These are phyloP conservation scores for Saturnispora silvae DNA, from an alignment of 805 yeast species.

Conservation along the genomic window DNA sequence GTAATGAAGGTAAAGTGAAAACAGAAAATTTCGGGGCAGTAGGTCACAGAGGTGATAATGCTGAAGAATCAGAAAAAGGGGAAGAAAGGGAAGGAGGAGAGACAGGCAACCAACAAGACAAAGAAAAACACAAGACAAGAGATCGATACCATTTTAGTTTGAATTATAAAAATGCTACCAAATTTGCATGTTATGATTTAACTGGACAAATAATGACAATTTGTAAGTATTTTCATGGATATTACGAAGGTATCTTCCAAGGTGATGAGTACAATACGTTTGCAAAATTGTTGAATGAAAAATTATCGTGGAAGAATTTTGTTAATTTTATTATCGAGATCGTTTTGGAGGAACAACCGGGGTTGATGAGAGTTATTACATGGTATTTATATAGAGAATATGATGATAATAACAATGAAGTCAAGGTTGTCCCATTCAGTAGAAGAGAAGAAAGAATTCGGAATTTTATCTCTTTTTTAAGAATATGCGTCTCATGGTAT, in stretches of 20 bases:
- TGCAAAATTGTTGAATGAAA: not conserved
- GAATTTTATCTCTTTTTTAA: conserved; percentile 1
- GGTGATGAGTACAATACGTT: conserved; percentile 1
- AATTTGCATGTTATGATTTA: not conserved
- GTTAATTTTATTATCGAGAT: conserved; percentile 3
- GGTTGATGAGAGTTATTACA: conserved; percentile 6
- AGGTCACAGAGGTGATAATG: no score
- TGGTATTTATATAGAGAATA: conserved; percentile 1
- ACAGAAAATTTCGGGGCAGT: no score
- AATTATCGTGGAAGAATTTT: conserved; percentile 2
- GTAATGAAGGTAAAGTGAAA: no score
- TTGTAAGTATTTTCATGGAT: conserved; percentile 1
- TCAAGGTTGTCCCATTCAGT: not conserved
- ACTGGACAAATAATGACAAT: conserved; percentile 3
- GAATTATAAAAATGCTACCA: not conserved
- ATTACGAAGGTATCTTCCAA: no score
- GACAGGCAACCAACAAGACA: no score
- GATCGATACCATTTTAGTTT: not conserved
- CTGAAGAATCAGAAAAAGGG: no score
- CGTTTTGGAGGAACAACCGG: conserved; percentile 3
- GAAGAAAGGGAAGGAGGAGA: no score
- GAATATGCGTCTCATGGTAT: conserved; percentile 5
- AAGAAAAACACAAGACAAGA: not conserved
- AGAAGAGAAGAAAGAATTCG: not conserved
- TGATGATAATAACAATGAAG: not conserved